Conservation (phyloP, 805 yeast species). For the Cyberlindnera sargentensis region DNA sequence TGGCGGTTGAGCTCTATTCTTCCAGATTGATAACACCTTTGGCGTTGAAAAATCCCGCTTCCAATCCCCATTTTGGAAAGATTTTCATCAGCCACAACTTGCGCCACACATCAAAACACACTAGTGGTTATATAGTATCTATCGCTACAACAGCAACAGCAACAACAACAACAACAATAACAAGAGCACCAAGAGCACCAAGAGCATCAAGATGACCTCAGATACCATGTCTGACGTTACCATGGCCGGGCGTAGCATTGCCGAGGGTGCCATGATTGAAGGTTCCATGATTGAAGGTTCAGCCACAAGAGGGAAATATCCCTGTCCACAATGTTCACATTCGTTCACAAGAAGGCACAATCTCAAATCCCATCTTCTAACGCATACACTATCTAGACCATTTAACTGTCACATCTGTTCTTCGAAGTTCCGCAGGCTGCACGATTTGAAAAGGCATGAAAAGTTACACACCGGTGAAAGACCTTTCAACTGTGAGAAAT, state of each 20-base stretch:
- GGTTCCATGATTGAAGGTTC: too few species aligned
- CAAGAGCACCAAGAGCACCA: not conserved
- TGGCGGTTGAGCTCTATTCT: too few species aligned
- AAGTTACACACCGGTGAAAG: conserved; percentile 72
- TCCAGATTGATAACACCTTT: too few species aligned
- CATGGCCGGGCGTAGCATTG: too few species aligned
- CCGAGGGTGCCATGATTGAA: too few species aligned
- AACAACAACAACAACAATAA: conserved; percentile 2
- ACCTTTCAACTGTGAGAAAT: conserved; percentile 54
- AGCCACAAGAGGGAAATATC: conserved; percentile 1
- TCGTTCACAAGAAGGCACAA: conserved; percentile 68
- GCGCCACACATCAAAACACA: not conserved
- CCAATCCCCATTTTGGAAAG: too few species aligned
- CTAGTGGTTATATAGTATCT: not conserved
- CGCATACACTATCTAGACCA: conserved; percentile 60
- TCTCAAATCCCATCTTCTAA: conserved; percentile 62
- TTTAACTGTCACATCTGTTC: conserved; percentile 56
- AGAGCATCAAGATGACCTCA: too few species aligned
- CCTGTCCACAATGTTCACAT: conserved; percentile 55
- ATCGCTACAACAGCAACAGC: not conserved
- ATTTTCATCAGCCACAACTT: not conserved
- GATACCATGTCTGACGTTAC: too few species aligned
- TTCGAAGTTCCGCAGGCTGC: conserved; percentile 59
- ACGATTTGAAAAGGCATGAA: conserved; percentile 70
- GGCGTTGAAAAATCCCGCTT: too few species aligned